Percentiles rank a stretch among this genome's conserved stretches.
Conservation (phyloP, 2,329 filamentous ascomycete species). For the Cryphonectria japonica region DNA sequence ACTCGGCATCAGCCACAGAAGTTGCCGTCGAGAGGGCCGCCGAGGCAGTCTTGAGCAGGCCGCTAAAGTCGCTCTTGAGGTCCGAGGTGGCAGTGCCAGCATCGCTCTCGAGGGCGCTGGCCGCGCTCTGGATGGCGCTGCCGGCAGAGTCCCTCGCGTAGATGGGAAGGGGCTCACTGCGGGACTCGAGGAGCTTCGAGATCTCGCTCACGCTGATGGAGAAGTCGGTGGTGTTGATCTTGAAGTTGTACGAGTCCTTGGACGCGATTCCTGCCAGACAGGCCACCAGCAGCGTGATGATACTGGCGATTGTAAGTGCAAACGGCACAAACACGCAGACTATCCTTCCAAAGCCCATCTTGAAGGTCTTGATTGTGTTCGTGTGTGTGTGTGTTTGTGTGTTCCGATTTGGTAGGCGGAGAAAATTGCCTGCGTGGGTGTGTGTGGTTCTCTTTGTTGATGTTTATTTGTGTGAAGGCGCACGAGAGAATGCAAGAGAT, state of each 20-base stretch:
- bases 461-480: background rate
- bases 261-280: slow-evolving; percentile 59
- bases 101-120: background rate
- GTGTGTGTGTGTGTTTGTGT: background rate
- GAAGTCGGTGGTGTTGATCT: slow-evolving; percentile 66
- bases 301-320: slow-evolving; percentile 74
- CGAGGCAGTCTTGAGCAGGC: slow-evolving; percentile 17
- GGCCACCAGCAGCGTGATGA: slow-evolving; percentile 69
- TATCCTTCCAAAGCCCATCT: slow-evolving; percentile 72
- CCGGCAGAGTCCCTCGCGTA: slow-evolving; percentile 29
- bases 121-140: slow-evolving; percentile 35
- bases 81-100: slow-evolving; percentile 16
- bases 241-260: slow-evolving; percentile 61
- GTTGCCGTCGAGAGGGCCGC: slow-evolving; percentile 17
- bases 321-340: slow-evolving; percentile 89
- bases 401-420: too few species aligned
- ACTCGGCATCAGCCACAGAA: slow-evolving; percentile 8
- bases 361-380: background rate
- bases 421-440: background rate
- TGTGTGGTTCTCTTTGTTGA: background rate
- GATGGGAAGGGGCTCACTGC: slow-evolving; percentile 24
- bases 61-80: slow-evolving; percentile 4
- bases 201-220: slow-evolving; percentile 50
- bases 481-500: background rate
- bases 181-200: slow-evolving; percentile 36